Percentiles rank a stretch among this genome's conserved stretches.
Evolutionary conservation across 2,329 filamentous ascomycete genomes (phyloP).

Genomic region (Leptographium galeiforme): DNA sequence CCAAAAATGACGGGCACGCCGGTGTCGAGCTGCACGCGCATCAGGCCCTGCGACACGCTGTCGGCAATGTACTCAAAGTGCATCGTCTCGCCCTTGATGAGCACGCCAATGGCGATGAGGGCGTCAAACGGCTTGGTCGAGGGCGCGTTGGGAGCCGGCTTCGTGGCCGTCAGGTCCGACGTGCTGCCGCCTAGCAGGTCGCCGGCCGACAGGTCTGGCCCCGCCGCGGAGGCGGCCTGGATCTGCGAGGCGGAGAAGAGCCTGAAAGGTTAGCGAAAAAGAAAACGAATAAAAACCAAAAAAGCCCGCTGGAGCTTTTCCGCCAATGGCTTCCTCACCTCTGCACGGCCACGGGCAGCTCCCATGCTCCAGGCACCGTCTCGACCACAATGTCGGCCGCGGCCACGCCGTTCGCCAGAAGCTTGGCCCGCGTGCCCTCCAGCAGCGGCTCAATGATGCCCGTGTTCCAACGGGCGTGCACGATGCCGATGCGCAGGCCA

Average conservation of each 20-base stretch:
- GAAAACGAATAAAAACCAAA: conserved; percentile 1
- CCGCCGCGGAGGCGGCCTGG: conserved; percentile 53
- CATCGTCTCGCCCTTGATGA: conserved; percentile 99
- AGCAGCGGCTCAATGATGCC: conserved; percentile 79
- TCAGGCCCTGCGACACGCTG: conserved; percentile 77
- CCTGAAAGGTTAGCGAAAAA: conserved; percentile 25
- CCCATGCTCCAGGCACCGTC: conserved; percentile 86
- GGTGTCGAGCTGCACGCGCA: conserved; percentile 84
- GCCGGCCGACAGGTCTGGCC: conserved; percentile 51
- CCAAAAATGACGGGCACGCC: conserved; percentile 87
- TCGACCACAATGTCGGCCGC: conserved; percentile 81
- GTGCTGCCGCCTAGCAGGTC: conserved; percentile 56
- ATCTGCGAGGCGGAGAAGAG: conserved; percentile 78
- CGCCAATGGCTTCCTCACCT: conserved; percentile 39
- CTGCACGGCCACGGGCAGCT: conserved; percentile 82
- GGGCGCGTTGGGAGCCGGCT: conserved; percentile 22
- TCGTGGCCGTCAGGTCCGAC: conserved; percentile 58
- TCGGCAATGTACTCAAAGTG: conserved; percentile 99
- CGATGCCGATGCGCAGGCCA: conserved; percentile 76
- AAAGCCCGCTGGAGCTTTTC: not conserved
- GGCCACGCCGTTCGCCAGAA: conserved; percentile 67
- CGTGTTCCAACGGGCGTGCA: conserved; percentile 92
- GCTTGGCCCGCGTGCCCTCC: conserved; percentile 62
- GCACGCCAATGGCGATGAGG: conserved; percentile 84
- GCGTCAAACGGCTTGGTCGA: conserved; percentile 67